Percentiles rank a stretch among this genome's conserved stretches.
Conservation (phyloP, 2,329 filamentous ascomycete species). For the Amesomyces nigricolor region DNA sequence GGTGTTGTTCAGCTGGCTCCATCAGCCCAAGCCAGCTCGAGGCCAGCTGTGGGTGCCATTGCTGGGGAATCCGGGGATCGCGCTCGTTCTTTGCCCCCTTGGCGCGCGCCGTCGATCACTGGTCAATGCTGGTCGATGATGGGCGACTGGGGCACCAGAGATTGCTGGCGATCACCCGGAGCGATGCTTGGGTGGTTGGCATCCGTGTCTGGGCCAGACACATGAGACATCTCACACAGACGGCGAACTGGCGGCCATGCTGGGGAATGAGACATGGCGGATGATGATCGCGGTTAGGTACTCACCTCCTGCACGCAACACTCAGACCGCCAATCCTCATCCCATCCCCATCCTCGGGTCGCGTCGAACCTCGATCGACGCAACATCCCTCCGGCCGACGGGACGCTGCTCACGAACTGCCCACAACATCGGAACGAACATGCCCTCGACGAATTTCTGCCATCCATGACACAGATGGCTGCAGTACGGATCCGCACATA, state of each 20-base stretch:
- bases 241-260: slow-evolving; percentile 8
- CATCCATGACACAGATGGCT: slow-evolving; percentile 3
- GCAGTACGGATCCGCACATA: no score
- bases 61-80: slow-evolving; percentile 12
- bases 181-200: not conserved
- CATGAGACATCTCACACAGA: not conserved
- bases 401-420: not conserved
- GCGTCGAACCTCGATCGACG: no score
- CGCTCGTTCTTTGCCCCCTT: not conserved
- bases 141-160: not conserved
- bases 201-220: not conserved
- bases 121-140: slow-evolving; percentile 3
- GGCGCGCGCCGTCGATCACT: not conserved
- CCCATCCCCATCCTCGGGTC: no score
- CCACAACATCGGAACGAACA: not conserved
- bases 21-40: not conserved
- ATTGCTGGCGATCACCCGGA: slow-evolving; percentile 11
- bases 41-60: not conserved
- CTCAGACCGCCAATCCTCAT: not conserved
- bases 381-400: no score
- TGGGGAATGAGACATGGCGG: slow-evolving; percentile 13
- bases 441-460: not conserved
- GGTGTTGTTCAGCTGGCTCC: not conserved
- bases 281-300: slow-evolving; percentile 7
- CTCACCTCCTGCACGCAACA: not conserved